Evolutionary conservation across 768 basidiomycete genomes (phyloP), one percentile per base, ranked within the genome.

Genomic region (Sporobolomyces roseus): DNA sequence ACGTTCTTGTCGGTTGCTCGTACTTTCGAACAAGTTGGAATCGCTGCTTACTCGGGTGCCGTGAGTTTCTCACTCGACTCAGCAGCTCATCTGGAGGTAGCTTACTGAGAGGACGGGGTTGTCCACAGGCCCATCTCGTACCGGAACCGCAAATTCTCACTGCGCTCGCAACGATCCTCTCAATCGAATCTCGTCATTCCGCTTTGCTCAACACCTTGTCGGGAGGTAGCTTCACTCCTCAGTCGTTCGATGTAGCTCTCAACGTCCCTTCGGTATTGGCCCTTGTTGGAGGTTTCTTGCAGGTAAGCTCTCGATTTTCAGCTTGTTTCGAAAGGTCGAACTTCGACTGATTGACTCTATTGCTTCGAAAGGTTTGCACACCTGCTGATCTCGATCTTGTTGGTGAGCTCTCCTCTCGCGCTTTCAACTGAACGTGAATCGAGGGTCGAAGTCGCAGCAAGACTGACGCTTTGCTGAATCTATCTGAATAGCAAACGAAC

Each of bases 151-250:
- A 63, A 45, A 65, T 69, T 46, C 61, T 73, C 23, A 69, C 60
- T 25, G 64, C 64, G 10, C 61, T 72, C 9, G 67, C 46, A 1
- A 53, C 48, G 16, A 73, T 72, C 55, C 50, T 88, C 78, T 87
- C 89, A 33, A 82, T 89, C 53, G 90, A 92, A 76, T 87, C 89
- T n/a, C 86, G 90, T 53, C 90, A 93, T 74, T 86, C 88, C 77
- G 86, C 87, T 2, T 78, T 91, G 49, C 82, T 90, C 59, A 91
- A 91, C 80, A 74, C 90, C 68, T 74, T 92, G 61, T 83, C 83
- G 50, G 82, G 83, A 27, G 77, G 66, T 0, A 82, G 82, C 5
- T 81, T 85, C 23, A 84, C 88, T 63, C 86, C 89, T 7, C 77
- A 83, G 50, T 81, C 87, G 1, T 91, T 90, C 76, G 90, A 92